Conservation (phyloP, 345 rosid genomes). For the Corchorus olitorius region DNA sequence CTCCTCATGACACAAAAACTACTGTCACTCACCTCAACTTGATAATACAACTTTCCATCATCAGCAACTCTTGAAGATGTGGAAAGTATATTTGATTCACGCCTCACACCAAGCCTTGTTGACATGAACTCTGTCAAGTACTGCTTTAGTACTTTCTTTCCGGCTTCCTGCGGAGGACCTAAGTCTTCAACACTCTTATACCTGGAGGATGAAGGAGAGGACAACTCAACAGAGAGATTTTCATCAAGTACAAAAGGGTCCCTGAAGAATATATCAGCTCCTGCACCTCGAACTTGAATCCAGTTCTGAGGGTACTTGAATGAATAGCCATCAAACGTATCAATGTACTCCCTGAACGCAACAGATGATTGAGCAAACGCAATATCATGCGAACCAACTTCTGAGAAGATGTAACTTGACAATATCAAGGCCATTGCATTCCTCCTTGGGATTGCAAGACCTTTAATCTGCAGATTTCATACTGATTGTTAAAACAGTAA, state of each 20-base stretch:
- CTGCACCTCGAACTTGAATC: conserved; percentile 91
- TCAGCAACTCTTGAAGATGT: conserved; percentile 86
- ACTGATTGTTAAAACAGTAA: neutral
- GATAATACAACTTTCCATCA: conserved; percentile 87
- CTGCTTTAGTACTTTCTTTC: conserved; percentile 73
- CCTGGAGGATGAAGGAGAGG: conserved; percentile 91
- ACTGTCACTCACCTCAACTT: conserved; percentile 66
- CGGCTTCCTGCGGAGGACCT: conserved; percentile 88
- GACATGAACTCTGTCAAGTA: conserved; percentile 98
- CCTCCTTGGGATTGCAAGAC: conserved; percentile 85
- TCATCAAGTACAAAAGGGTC: conserved; percentile 88
- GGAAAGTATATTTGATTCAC: conserved; percentile 61
- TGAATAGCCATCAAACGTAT: conserved; percentile 88
- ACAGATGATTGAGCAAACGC: conserved; percentile 52
- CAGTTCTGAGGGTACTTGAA: conserved; percentile 85
- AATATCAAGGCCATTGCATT: conserved; percentile 56
- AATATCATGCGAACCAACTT: conserved; percentile 24
- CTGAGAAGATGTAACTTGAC: conserved; percentile 50
- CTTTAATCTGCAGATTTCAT: conserved; percentile 57
- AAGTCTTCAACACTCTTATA: conserved; percentile 79
- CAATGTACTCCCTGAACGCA: conserved; percentile 76
- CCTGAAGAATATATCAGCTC: conserved; percentile 93
- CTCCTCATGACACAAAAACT: neutral
- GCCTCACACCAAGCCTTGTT: conserved; percentile 86
- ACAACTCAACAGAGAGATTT: conserved; percentile 81